Conservation (phyloP, 2,329 filamentous ascomycete genomes). For the Mycocentrospora acerina region DNA sequence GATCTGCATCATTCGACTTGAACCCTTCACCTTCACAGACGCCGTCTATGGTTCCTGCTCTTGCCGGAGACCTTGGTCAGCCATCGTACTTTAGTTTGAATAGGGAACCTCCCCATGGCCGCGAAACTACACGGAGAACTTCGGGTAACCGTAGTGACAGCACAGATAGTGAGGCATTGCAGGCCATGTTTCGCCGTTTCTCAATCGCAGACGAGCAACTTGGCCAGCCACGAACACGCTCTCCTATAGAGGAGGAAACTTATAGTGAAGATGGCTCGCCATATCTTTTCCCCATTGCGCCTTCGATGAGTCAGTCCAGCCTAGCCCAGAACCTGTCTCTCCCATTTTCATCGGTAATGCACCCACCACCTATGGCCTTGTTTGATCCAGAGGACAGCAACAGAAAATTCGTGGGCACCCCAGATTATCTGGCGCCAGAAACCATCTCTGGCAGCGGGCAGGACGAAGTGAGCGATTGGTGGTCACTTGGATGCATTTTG, state of each 20-base stretch:
- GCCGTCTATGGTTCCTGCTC: conserved; percentile 81
- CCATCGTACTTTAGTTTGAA: conserved; percentile 91
- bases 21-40: conserved; percentile 80
- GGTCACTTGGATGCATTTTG: conserved; percentile 97
- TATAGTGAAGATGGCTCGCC: conserved; percentile 75
- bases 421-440: conserved; percentile 94
- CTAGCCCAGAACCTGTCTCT: conserved; percentile 59
- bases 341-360: conserved; percentile 71
- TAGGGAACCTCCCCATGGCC: conserved; percentile 57
- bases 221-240: conserved; percentile 49
- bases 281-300: conserved; percentile 69
- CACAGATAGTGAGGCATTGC: conserved; percentile 81
- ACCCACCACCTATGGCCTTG: conserved; percentile 85
- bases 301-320: conserved; percentile 54
- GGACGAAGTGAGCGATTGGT: conserved; percentile 99
- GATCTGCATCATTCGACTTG: conserved; percentile 90
- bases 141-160: conserved; percentile 90
- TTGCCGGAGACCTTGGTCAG: conserved; percentile 67
- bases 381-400: conserved; percentile 95
- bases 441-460: conserved; percentile 94
- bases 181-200: conserved; percentile 78
- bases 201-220: conserved; percentile 49
- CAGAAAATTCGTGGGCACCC: conserved; percentile 91
- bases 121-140: conserved; percentile 65
- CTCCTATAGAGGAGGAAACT: conserved; percentile 72